A percentile compares a stretch with the other conserved stretches of the same genome.
phyloP scores from a whole-genome alignment of 305 asterid species.

The Solanum hybrid region DNA sequence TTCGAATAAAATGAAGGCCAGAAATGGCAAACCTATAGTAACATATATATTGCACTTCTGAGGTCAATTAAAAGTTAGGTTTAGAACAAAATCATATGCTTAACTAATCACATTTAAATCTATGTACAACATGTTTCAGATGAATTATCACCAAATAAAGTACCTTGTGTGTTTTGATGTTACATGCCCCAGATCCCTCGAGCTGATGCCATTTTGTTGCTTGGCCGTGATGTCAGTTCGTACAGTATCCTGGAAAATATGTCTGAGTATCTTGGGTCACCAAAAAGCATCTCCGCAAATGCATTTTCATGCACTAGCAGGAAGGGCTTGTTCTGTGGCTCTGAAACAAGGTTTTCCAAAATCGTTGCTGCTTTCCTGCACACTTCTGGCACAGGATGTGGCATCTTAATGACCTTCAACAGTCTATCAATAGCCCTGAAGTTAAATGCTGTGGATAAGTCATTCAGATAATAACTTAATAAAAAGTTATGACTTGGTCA shows the following conservation, averaged over 20 bases:
- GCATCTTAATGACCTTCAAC: constrained; percentile 70
- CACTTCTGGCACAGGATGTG: constrained; percentile 91
- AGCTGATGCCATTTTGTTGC: constrained; percentile 62
- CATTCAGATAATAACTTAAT: neutral
- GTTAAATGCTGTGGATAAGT: neutral
- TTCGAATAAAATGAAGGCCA: neutral
- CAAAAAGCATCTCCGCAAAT: constrained; percentile 84
- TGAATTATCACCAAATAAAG: neutral
- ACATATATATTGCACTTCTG: neutral
- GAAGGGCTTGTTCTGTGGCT: constrained; percentile 88
- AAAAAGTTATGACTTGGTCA: neutral
- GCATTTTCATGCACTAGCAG: constrained; percentile 75
- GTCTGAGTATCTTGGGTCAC: constrained; percentile 70
- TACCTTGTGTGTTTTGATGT: constrained; percentile 2
- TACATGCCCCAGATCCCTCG: constrained; percentile 98
- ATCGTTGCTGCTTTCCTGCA: constrained; percentile 83
- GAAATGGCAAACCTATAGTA: neutral
- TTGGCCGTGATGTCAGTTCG: constrained; percentile 79
- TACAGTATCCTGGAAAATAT: constrained; percentile 78
- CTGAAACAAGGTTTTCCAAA: constrained; percentile 81
- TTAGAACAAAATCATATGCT: neutral
- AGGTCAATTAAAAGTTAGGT: neutral
- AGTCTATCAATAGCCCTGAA: constrained; percentile 87
- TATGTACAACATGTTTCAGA: neutral
- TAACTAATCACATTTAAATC: neutral